phyloP scores from a whole-genome alignment of 2,329 filamentous ascomycete species.

The Cercospora sp. region DNA sequence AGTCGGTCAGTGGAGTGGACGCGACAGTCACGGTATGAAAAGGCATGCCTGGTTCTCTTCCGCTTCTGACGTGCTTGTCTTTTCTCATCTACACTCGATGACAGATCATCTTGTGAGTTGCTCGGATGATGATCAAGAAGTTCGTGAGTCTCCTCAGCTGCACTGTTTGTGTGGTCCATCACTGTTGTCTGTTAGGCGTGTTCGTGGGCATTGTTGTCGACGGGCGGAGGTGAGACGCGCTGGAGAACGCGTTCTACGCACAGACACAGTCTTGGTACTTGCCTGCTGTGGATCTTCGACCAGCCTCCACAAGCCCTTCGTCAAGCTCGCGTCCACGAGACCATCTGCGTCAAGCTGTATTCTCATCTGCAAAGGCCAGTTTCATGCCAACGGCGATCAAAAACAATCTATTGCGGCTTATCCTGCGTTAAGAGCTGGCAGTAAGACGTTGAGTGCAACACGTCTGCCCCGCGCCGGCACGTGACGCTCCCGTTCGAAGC shows the following conservation, averaged over 20 bases:
- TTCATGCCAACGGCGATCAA: neutral
- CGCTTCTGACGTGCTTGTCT: conserved; percentile 61
- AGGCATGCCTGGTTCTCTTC: conserved; percentile 59
- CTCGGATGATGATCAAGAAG: neutral
- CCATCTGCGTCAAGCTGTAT: neutral
- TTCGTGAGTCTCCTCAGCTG: neutral
- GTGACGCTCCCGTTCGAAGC: neutral
- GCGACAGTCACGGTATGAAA: neutral
- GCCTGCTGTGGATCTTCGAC: neutral
- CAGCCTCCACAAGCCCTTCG: neutral
- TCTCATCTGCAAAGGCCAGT: neutral
- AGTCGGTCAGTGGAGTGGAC: neutral
- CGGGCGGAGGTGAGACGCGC: conserved; percentile 4
- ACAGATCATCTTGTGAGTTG: conserved; percentile 9
- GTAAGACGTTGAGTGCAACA: neutral
- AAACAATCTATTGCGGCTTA: neutral
- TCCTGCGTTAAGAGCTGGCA: neutral
- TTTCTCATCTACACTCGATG: conserved; percentile 59
- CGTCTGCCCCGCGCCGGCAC: neutral
- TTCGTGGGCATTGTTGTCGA: conserved; percentile 4
- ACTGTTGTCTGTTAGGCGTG: neutral
- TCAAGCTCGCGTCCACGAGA: neutral
- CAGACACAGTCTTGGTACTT: neutral
- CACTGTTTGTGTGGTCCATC: conserved; percentile 2
- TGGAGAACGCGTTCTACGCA: conserved; percentile 12